Evolutionary conservation across 2,329 filamentous ascomycete species (phyloP), one percentile per base, ranked within the genome.

Genomic region (Blumeria hordei): DNA sequence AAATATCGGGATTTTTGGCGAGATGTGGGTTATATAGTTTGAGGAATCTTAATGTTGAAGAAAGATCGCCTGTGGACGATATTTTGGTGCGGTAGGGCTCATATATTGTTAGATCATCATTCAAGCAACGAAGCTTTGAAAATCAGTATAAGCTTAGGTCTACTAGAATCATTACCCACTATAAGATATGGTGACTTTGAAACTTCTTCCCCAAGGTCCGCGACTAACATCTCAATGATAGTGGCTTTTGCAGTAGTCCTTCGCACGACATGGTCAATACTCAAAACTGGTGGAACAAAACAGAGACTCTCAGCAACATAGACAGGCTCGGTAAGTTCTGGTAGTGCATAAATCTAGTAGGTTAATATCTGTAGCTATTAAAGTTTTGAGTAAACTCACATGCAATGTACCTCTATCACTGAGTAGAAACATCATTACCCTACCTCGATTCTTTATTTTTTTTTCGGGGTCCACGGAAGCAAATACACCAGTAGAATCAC

Each of bases 31-130:
- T 88, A 0, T 77, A 68, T 0, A 84, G 69, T 66, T 94, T 94
- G 55, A 82, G 73, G 67, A 94, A 94, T 55, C 80, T 77, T 10
- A 95, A 70, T 7, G 74, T 75, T 11, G 61, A 59, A 16, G 62
- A 60, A 6, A 66, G 58, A 3, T 58, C 47, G 33, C 54, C 54
- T 49, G 60, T 53, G 34, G 56, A 52, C 3, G 56, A 32, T 33
- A 63, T 64, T 41, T 64, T 68, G 58, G 70, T 70, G 44, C 77
- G 73, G 61, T 87, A 83, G 1, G 90, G 88, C 64, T 92, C 80
- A 65, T 96, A 98, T 49, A 96, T 75, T 10, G 83, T 83, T 36
- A 96, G 70, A 64, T 96, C 88, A 59, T 94, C 83, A 57, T 78
- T 81, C 9, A 77, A 74, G 52, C 86, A 86, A 53, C 90, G 84